Base-by-base conservation (phyloP, 2,329 filamentous ascomycete genomes). In the Calonectria honghensis region DNA sequence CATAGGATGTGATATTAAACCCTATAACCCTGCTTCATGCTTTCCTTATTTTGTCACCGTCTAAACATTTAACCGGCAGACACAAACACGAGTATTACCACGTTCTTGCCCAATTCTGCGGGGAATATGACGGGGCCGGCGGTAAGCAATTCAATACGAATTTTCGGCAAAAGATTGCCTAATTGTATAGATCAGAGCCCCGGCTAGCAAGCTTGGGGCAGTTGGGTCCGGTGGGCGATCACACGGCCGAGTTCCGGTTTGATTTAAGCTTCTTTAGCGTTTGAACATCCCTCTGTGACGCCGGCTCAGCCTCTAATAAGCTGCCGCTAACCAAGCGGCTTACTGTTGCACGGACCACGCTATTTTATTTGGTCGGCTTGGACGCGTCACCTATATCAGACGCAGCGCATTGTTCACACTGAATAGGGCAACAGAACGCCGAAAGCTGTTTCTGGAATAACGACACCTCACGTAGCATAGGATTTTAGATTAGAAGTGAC, bases 241-340 rank as follows among this genome's bases (percentile, higher is more conserved):
- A 61, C 9, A 39, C 16, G 35, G 57, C 35, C n/a, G 35, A 41
- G n/a, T 39, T 24, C 11, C 20, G 57, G 16, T 14, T 18, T 41
- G 24, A 57, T 61, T 61, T 61, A 61, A 61, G 57, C 57, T 61
- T 61, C 57, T 61, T 61, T 61, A 61, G 57, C 37, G 57, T 61
- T 61, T 18, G 35, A 39, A 4, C 24, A 41, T 27, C 24, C 35
- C 13, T 35, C 10, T 32, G 32, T 3, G 10, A 32, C 10, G 32
- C 32, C 32, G 5, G 24, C 35, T 41, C 24, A 63, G 57, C 57
- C 57, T 41, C 57, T 35, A 13, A 39, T 39, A 29, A 41, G 27
- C 57, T 14, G 57, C 20, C 35, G 57, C 32, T 61, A 39, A 27
- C 37, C 14, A 35, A 11, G 10, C 41, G 27, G 16, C 14, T 31